Evolutionary conservation across 306 rosid species (phyloP), one percentile per base, ranked within the genome.

Genomic region (Gleditsia sinensis): DNA sequence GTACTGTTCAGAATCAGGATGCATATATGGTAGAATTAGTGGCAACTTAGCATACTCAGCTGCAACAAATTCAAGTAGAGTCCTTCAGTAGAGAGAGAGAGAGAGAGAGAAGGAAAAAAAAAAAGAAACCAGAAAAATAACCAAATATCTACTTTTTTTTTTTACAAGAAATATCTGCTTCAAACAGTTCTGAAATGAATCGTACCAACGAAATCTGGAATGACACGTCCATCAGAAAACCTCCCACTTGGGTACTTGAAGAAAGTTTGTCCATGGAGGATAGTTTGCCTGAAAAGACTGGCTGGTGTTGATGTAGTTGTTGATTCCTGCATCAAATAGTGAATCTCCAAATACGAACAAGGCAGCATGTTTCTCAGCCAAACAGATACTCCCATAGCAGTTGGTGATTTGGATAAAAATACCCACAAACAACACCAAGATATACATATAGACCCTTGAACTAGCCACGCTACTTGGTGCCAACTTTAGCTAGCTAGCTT

Each of bases 341-440:
- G 91, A 89, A 77, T 89, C 94, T 3, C 91, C 91, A n/a, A 89
- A 81, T 54, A 86, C 62, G 67, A 82, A 86, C 23, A 86, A 4
- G 21, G 84, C 61, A 5, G 27, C 78, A 2, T 34, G 68, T 1
- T 69, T 34, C 55, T 72, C 3, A 0, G 72, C 42, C 54, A 68
- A 56, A 51, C 79, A 79, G 0, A 5, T 37, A 21, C 8, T 34
- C 16, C 58, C 6, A 14, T 51, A 14, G 10, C 25, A 53, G 9
- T 40, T 16, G 5, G 4, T 67, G 6, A 46, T 53, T 51, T 55
- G 72, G 72, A 50, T n/a, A 0, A 48, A 9, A 19, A 69, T 3
- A 30, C 55, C 5, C 11, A 42, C 50, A 30, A 5, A 62, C 4
- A 63, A 40, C 55, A 32, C 42, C 46, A 78, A 21, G 11, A 51